Conservation (phyloP, 1,139 yeast species). For the Pichia sp. region DNA sequence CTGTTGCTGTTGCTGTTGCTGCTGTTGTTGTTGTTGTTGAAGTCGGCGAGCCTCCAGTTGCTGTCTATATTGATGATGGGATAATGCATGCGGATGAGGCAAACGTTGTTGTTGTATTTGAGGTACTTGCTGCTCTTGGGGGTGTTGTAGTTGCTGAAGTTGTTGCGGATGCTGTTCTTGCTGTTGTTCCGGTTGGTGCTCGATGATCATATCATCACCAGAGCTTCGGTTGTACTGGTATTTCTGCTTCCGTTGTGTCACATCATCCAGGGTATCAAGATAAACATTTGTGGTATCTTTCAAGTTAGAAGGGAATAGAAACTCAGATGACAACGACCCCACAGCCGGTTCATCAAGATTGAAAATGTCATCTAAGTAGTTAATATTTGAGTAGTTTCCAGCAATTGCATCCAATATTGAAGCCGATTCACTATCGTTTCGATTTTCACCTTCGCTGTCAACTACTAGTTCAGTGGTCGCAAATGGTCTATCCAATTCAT, state of each 20-base stretch:
- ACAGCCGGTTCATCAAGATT: constrained; percentile 8
- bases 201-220: too few species aligned
- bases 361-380: constrained; percentile 7
- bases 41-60: too few species aligned
- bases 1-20: too few species aligned
- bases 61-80: too few species aligned
- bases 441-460: neutral
- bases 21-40: too few species aligned
- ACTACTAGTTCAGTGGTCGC: neutral
- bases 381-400: constrained; percentile 1
- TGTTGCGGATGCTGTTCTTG: too few species aligned
- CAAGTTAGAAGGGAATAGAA: neutral
- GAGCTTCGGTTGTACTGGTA: constrained; percentile 1
- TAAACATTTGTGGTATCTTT: too few species aligned
- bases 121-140: neutral
- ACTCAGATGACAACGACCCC: constrained; percentile 11
- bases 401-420: constrained; percentile 6
- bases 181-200: too few species aligned
- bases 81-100: neutral
- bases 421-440: neutral
- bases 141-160: too few species aligned
- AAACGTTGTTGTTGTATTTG: constrained; percentile 5
- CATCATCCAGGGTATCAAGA: constrained; percentile 4
- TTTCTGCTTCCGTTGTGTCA: constrained; percentile 3
- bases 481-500: constrained; percentile 5